phyloP scores from a whole-genome alignment of 1,284 basidiomycete genomes.

The Filobasidium uniguttulatum region DNA sequence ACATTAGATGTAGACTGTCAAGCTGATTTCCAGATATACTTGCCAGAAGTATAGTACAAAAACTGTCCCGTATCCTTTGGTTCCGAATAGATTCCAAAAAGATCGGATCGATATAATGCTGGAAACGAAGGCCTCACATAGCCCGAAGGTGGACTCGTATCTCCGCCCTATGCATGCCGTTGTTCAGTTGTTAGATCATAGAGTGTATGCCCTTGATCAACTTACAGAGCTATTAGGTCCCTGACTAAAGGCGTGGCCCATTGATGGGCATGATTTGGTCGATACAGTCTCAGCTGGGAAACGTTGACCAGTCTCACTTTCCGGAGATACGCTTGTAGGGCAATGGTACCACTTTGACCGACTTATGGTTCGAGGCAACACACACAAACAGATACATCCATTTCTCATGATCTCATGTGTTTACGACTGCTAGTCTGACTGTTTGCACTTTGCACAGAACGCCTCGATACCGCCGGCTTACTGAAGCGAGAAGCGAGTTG shows the following conservation, averaged over 20 bases:
- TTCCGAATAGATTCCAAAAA: not conserved
- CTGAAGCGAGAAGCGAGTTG: too few species aligned
- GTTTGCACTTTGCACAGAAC: too few species aligned
- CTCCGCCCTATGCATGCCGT: not conserved
- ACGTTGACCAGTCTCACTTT: too few species aligned
- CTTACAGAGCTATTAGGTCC: not conserved
- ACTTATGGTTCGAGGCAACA: too few species aligned
- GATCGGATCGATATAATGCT: not conserved
- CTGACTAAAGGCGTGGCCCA: conserved; percentile 1
- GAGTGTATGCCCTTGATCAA: not conserved
- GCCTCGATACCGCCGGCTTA: too few species aligned
- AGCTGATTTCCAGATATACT: not conserved
- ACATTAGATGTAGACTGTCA: not conserved
- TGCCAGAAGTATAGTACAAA: conserved; percentile 8
- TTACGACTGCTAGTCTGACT: too few species aligned
- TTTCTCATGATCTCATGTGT: too few species aligned
- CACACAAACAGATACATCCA: too few species aligned
- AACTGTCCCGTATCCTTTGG: conserved; percentile 5
- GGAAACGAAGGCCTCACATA: not conserved
- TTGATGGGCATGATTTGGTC: too few species aligned
- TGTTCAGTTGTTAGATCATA: not conserved
- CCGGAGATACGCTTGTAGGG: too few species aligned
- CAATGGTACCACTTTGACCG: too few species aligned
- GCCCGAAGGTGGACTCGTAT: not conserved
- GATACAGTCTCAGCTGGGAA: too few species aligned